Base-by-base conservation (phyloP, 2,329 filamentous ascomycete species). In the Aspergillus flavus region DNA sequence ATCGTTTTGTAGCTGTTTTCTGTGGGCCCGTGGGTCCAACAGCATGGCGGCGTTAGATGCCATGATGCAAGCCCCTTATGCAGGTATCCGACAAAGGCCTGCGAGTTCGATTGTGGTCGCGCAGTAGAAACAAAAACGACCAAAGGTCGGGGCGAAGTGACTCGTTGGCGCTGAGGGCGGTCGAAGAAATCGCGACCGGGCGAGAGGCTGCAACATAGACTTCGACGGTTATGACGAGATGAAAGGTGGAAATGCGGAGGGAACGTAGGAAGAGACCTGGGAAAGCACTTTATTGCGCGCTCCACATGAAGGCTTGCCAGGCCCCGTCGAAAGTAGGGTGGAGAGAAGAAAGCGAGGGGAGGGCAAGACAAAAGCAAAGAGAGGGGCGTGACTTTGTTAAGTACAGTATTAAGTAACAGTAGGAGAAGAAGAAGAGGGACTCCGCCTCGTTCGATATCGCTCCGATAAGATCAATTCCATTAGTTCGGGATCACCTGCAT, bases 11-110 rank as follows among this genome's bases (percentile, higher is more conserved):
- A 72, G 66, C 55, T 75, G 74, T 64, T 76, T 78, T 64, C 73
- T 80, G 62, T 78, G 75, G 36, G 73, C 73, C 67, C 79, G 79
- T 19, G 81, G 80, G 66, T 82, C 75, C 61, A 82, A 69, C 34
- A 82, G 74, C 73, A 81, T 75, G 48, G 77, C 78, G 39, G 80
- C 77, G 58, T 77, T 73, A 39, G 76, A 76, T 48, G 76, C 76
- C 78, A 80, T 80, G 59, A 41, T 71, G 62, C 62, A 58, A 61
- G 50, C 53, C 59, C 36, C 54, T 23, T 67, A 63, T 64, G 65
- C 62, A 58, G 55, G 56, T 65, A 64, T 64, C 57, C 64, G 66
- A 64, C 59, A 64, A 60, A 53, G 53, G 36, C 39, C 28, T 46
- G 28, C 48, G 28, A 52, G 28, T 19, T 55, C 26, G 23, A 16